Base-by-base conservation (phyloP, 495 filamentous ascomycete genomes). In the Xylaria venustula region DNA sequence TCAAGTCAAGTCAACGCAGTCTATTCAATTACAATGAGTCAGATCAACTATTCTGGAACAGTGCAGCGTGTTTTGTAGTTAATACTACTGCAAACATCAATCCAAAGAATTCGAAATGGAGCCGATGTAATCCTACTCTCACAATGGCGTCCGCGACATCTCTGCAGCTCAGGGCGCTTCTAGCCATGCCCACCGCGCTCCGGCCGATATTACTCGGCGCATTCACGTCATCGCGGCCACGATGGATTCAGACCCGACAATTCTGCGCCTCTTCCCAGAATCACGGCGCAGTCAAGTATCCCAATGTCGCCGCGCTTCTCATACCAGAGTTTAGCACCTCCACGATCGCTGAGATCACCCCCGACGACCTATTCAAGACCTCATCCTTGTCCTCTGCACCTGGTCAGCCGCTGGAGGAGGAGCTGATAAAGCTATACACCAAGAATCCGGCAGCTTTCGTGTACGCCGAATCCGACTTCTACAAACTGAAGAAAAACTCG, bases 381-480 rank as follows among this genome's bases (percentile, higher is more conserved):
- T 63, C 50, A 14, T 64, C 45, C 2, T 41, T 69, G 7, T 34
- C 55, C 3, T 55, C 66, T 0, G 66, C 70, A 0, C 46, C 63
- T 0, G 23, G 36, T 28, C 30, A 50, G 17, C 25, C 64, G 47
- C 63, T 77, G 28, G 26, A 42, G 1, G 37, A 63, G n/a, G 65
- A 57, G 40, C 87, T 92, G 0, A 85, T 73, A 1, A 28, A 71
- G 0, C 80, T 92, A 71, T 97, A 96, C 75, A 81, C 79, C 14
- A 66, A 72, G 23, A 78, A 83, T 30, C 78, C 78, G 0, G 86
- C 91, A 0, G 68, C 76, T 9, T 88, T 93, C 69, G 76, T 92
- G 36, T 93, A 87, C 79, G 85, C 85, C 19, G 84, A 87, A 4
- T 75, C 79, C 40, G 84, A 87, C 62, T 96, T 96, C 68, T 87